A percentile compares a stretch with the other conserved stretches of the same genome.
These are phyloP conservation scores for Diaporthe sp. DNA, from an alignment of 2,329 filamentous ascomycete genomes.

Conservation along the genomic window DNA sequence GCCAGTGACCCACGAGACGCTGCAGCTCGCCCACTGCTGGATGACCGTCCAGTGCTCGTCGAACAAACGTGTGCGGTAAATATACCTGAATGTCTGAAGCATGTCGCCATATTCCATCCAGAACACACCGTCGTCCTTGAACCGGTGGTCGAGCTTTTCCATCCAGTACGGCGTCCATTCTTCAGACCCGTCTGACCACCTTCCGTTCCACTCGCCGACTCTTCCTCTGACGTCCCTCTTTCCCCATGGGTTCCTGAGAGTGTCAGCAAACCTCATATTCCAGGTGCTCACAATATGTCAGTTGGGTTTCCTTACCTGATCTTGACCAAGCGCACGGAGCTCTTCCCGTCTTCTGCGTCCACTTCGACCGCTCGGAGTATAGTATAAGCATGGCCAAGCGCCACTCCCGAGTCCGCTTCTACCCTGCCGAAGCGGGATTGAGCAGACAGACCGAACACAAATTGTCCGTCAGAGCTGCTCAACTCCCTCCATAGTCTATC, in stretches of 20 bases:
- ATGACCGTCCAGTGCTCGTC: conserved; percentile 61
- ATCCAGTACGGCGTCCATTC: conserved; percentile 84
- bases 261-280: not conserved
- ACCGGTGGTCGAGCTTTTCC: conserved; percentile 73
- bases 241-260: conserved; percentile 78
- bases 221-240: conserved; percentile 57
- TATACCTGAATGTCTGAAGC: conserved; percentile 59
- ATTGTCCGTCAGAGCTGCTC: conserved; percentile 76
- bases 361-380: conserved; percentile 63
- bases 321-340: conserved; percentile 56
- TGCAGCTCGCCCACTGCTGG: conserved; percentile 59
- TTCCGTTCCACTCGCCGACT: conserved; percentile 75
- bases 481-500: conserved; percentile 80
- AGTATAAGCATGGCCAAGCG: conserved; percentile 65
- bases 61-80: conserved; percentile 63
- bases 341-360: conserved; percentile 56
- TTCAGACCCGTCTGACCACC: conserved; percentile 80
- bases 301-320: conserved; percentile 54
- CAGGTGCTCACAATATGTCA: no score
- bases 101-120: conserved; percentile 63
- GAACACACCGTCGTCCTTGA: conserved; percentile 75
- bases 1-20: conserved; percentile 60
- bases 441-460: conserved; percentile 67
- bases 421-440: conserved; percentile 44
- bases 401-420: conserved; percentile 56